Conservation (phyloP, 2,329 filamentous ascomycete genomes). For the Nemania sp. region DNA sequence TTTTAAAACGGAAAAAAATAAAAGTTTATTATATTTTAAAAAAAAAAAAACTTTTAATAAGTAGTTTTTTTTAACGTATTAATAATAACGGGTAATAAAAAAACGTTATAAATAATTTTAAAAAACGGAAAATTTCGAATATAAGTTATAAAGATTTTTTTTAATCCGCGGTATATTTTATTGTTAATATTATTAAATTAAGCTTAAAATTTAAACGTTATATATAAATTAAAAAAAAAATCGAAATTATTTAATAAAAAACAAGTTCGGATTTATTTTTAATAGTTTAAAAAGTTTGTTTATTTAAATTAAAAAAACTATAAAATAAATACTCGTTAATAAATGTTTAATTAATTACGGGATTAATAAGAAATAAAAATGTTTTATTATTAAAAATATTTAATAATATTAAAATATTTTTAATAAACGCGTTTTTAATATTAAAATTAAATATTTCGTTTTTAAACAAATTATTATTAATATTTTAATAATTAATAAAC, state of each 20-base stretch:
- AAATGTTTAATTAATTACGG: neutral
- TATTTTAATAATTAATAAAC: neutral
- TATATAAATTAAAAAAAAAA: conserved; percentile 9
- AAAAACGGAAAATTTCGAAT: neutral
- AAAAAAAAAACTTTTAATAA: conserved; percentile 4
- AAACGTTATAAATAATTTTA: neutral
- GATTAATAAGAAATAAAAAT: too few relatives aligned
- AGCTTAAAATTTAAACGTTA: conserved; percentile 1
- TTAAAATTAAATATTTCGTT: conserved; percentile 1
- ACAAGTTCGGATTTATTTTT: neutral
- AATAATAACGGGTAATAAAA: conserved; percentile 3
- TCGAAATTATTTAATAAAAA: conserved; percentile 6
- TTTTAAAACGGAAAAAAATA: conserved; percentile 3
- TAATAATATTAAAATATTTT: neutral
- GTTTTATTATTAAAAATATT: too few relatives aligned
- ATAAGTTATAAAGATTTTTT: conserved; percentile 12
- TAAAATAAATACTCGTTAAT: neutral
- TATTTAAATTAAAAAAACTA: neutral
- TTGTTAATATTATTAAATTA: conserved; percentile 1
- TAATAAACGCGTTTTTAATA: neutral
- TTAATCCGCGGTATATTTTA: neutral
- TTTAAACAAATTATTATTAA: conserved; percentile 1
- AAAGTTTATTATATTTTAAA: conserved; percentile 13
- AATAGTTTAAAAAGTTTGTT: conserved; percentile 2
- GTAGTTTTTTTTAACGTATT: conserved; percentile 5